These are phyloP conservation scores for Parietaria judaica DNA, from an alignment of 306 rosid genomes.

Conservation along the genomic window DNA sequence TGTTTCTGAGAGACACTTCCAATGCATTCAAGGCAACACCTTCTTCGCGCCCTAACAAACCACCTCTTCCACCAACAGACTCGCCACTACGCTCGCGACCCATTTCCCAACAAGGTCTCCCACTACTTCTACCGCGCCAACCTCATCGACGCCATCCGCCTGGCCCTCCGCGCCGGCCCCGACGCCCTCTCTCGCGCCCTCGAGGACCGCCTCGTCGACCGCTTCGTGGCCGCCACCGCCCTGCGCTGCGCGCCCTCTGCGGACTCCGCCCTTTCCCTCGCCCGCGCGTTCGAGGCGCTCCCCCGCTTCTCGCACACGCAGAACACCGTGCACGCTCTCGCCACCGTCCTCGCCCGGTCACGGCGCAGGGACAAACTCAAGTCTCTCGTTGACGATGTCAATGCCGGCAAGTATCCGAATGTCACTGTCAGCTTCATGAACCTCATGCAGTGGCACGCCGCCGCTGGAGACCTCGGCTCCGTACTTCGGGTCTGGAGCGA, in stretches of 20 bases:
- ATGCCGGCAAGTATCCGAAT: conserved; percentile 33
- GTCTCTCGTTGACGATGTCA: conserved; percentile 35
- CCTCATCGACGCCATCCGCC: conserved; percentile 68
- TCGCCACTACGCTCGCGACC: conserved; percentile 44
- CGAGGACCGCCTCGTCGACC: conserved; percentile 45
- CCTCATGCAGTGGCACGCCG: conserved; percentile 60
- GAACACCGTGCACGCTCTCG: conserved; percentile 55
- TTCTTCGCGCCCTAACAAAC: conserved; percentile 15
- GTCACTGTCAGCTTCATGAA: conserved; percentile 54
- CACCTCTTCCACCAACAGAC: conserved; percentile 22
- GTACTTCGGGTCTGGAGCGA: conserved; percentile 49
- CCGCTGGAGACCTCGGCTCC: conserved; percentile 45
- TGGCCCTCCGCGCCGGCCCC: conserved; percentile 40
- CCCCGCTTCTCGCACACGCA: conserved; percentile 51
- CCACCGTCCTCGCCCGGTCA: conserved; percentile 61
- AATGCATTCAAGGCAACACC: conserved; percentile 26
- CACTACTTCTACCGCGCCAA: conserved; percentile 74
- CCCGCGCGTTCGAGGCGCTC: conserved; percentile 27
- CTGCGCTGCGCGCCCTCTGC: conserved; percentile 68
- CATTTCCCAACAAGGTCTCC: conserved; percentile 54
- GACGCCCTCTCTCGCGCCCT: conserved; percentile 35
- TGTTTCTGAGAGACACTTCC: conserved; percentile 14
- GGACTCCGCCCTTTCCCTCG: conserved; percentile 50
- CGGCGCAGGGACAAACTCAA: conserved; percentile 37
- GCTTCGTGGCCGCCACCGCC: conserved; percentile 59